phyloP scores from a whole-genome alignment of 179 eudicot species.

The Heliamphora pulchella region DNA sequence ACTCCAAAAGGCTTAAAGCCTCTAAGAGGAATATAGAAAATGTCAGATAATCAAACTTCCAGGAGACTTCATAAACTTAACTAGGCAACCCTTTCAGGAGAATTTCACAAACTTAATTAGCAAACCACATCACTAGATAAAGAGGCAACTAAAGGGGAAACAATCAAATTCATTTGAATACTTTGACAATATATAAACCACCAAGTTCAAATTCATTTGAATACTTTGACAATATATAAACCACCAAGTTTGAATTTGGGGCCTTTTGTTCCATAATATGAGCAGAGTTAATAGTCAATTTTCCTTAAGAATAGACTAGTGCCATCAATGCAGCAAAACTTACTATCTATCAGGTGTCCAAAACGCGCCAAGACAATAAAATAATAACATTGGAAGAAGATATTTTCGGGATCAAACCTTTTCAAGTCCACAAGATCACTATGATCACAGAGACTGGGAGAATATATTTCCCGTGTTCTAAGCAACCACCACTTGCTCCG shows the following conservation, averaged over 20 bases:
- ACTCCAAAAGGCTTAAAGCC: too few relatives aligned
- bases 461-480: neutral
- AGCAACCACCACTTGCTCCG: slow-evolving; percentile 16
- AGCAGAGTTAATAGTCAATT: neutral
- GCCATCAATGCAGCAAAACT: too few relatives aligned
- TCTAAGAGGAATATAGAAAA: too few relatives aligned
- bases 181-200: neutral
- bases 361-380: neutral
- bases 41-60: too few relatives aligned
- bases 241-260: neutral
- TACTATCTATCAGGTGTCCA: neutral
- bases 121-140: neutral
- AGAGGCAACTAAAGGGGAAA: neutral
- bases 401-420: neutral
- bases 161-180: neutral
- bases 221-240: neutral
- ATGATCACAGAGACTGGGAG: neutral
- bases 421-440: neutral
- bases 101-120: neutral
- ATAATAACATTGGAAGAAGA: neutral
- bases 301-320: neutral
- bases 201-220: too few relatives aligned
- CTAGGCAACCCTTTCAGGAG: too few relatives aligned
- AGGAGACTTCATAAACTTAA: too few relatives aligned
- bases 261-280: neutral